These are phyloP conservation scores for Sclerospora graminicola DNA, from an alignment of 352 stramenopile genomes.

Conservation along the genomic window DNA sequence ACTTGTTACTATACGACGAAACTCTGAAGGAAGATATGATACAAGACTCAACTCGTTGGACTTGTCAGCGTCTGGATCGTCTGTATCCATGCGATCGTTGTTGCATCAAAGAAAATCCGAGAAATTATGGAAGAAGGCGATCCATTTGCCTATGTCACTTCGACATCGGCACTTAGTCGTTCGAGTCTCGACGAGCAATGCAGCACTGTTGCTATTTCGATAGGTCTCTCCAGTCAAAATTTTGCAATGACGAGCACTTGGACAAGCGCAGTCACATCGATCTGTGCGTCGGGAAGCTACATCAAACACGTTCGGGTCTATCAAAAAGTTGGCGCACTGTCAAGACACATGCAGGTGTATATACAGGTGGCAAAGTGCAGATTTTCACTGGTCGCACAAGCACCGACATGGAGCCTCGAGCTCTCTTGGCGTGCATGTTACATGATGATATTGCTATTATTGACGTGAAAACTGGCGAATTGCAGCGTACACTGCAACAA, in stretches of 20 bases:
- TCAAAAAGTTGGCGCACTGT: slow-evolving; percentile 75
- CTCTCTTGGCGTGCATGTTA: slow-evolving; percentile 65
- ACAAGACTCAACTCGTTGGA: slow-evolving; percentile 9
- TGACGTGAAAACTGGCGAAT: slow-evolving; percentile 52
- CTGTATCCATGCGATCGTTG: slow-evolving; percentile 20
- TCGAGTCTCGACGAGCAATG: slow-evolving; percentile 5
- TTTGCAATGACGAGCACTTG: too few relatives aligned
- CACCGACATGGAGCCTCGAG: slow-evolving; percentile 7
- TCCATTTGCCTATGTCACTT: slow-evolving; percentile 32
- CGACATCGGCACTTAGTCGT: slow-evolving; percentile 34
- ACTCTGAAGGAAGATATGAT: neutral
- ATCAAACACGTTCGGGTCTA: slow-evolving; percentile 50
- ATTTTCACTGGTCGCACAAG: slow-evolving; percentile 28
- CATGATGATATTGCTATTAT: slow-evolving; percentile 78
- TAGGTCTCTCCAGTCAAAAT: neutral
- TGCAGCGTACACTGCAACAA: slow-evolving; percentile 67
- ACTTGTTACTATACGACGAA: slow-evolving; percentile 5
- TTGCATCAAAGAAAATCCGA: slow-evolving; percentile 30
- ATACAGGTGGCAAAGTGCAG: slow-evolving; percentile 75
- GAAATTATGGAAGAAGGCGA: slow-evolving; percentile 28
- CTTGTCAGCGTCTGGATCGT: slow-evolving; percentile 10
- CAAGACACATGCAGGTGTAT: slow-evolving; percentile 69
- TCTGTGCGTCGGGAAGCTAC: slow-evolving; percentile 25
- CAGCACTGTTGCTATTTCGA: too few relatives aligned
- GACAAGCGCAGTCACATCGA: too few relatives aligned